Conservation (phyloP, 495 filamentous ascomycete species). For the Extremus antarcticus region DNA sequence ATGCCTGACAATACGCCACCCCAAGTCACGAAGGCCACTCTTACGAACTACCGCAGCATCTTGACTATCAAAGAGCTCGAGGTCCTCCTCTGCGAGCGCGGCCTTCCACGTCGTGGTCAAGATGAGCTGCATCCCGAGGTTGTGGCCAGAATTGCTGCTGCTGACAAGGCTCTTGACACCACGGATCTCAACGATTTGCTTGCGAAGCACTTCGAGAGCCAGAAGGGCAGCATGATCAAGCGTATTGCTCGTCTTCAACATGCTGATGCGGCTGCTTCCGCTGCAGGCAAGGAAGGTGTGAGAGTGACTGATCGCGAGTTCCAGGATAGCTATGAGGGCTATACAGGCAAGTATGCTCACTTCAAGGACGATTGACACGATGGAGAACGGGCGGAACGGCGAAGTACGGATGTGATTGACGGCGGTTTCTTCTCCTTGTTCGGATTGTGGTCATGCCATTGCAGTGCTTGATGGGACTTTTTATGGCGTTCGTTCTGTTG, state of each 20-base stretch:
- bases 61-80: conserved; percentile 12
- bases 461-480: neutral
- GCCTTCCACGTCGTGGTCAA: neutral
- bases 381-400: neutral
- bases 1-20: too few species aligned
- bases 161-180: conserved; percentile 6
- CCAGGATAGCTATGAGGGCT: conserved; percentile 2
- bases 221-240: conserved; percentile 7
- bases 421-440: neutral
- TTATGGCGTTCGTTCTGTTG: neutral
- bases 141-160: conserved; percentile 7
- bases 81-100: conserved; percentile 12
- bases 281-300: neutral
- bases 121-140: conserved; percentile 9
- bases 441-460: neutral
- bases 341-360: conserved; percentile 1
- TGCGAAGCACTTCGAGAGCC: conserved; percentile 1
- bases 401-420: neutral
- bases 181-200: conserved; percentile 7
- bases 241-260: conserved; percentile 7
- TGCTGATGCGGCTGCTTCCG: conserved; percentile 7
- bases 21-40: conserved; percentile 7
- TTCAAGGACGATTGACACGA: neutral
- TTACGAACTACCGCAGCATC: conserved; percentile 15
- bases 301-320: conserved; percentile 4